phyloP scores from a whole-genome alignment of 2,329 filamentous ascomycete species.

The Onygena corvina region DNA sequence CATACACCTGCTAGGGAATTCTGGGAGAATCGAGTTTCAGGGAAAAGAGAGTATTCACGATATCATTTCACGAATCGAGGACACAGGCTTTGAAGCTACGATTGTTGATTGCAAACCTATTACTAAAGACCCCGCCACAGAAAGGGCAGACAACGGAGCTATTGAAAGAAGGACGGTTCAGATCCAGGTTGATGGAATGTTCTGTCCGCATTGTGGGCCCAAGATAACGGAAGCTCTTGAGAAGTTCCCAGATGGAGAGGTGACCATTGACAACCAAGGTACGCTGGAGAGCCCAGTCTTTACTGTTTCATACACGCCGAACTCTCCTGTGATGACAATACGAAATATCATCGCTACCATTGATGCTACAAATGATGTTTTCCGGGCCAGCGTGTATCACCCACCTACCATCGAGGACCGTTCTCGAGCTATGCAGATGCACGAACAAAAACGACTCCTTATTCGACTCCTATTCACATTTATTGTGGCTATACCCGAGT shows the following conservation, averaged over 20 bases:
- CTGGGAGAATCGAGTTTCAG: constrained; percentile 38
- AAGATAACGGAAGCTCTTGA: constrained; percentile 29
- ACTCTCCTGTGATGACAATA: constrained; percentile 58
- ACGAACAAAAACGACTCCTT: constrained; percentile 57
- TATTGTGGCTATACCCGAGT: constrained; percentile 63
- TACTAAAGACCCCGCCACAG: constrained; percentile 29
- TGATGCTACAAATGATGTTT: constrained; percentile 50
- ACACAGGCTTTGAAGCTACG: constrained; percentile 53
- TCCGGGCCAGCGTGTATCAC: constrained; percentile 61
- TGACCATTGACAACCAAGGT: constrained; percentile 32
- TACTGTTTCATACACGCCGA: constrained; percentile 57
- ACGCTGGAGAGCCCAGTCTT: constrained; percentile 55
- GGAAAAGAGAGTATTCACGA: constrained; percentile 36
- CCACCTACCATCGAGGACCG: constrained; percentile 74
- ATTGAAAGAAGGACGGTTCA: constrained; percentile 45
- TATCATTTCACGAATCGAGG: constrained; percentile 42
- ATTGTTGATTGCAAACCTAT: constrained; percentile 37
- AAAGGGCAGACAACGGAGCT: constrained; percentile 17
- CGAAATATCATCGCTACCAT: constrained; percentile 61
- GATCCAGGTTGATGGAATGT: constrained; percentile 59
- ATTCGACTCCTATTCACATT: constrained; percentile 59
- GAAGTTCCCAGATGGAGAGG: constrained; percentile 38
- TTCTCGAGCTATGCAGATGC: constrained; percentile 57
- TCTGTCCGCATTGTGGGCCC: constrained; percentile 58
- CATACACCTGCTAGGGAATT: constrained; percentile 42